Conservation (phyloP, 306 rosid genomes). For the Sesbania bispinosa region DNA sequence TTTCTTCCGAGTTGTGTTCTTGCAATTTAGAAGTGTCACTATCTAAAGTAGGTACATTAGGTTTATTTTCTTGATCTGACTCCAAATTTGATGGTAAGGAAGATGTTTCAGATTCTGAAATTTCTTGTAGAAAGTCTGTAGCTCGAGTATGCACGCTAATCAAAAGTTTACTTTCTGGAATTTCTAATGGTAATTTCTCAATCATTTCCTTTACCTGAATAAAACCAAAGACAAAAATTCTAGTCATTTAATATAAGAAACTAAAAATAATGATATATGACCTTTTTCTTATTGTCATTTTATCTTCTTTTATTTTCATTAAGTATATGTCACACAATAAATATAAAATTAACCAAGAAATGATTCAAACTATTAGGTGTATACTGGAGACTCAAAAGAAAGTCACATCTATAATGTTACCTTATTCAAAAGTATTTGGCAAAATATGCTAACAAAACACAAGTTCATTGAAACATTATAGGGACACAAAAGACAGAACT, state of each 20-base stretch:
- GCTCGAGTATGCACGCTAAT: conserved; percentile 39
- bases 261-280: background rate
- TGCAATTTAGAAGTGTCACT: conserved; percentile 20
- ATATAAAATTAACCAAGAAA: background rate
- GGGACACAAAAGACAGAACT: background rate
- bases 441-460: background rate
- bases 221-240: conserved; percentile 18
- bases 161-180: conserved; percentile 38
- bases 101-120: conserved; percentile 22
- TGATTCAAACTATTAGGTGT: background rate
- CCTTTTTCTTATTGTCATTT: background rate
- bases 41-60: conserved; percentile 18
- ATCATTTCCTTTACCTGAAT: conserved; percentile 54
- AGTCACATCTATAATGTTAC: background rate
- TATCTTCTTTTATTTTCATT: background rate
- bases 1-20: background rate
- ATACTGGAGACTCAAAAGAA: background rate
- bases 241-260: conserved; percentile 11
- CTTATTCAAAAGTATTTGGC: background rate
- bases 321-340: background rate
- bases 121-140: conserved; percentile 47
- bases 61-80: conserved; percentile 28
- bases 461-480: background rate
- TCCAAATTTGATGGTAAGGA: conserved; percentile 28
- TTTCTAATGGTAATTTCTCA: conserved; percentile 52